These are phyloP conservation scores for Jaminaea rosea DNA, from an alignment of 1,284 basidiomycete genomes.

Conservation along the genomic window DNA sequence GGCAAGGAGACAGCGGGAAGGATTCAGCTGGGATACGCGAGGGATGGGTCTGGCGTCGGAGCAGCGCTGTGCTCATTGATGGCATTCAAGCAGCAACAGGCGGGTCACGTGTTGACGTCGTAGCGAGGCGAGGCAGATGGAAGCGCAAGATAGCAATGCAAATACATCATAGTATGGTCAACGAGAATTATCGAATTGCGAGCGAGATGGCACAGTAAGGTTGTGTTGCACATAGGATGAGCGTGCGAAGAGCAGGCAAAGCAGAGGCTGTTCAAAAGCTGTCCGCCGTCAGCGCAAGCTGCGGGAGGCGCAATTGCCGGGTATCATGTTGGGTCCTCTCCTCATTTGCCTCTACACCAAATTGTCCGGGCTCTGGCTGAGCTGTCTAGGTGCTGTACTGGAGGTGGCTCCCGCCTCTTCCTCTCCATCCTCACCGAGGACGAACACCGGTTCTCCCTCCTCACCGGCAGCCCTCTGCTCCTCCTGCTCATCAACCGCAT, in stretches of 20 bases:
- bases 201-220: background rate
- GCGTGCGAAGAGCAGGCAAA: background rate
- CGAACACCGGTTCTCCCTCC: conserved; percentile 14
- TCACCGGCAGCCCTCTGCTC: background rate
- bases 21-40: conserved; percentile 80
- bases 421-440: conserved; percentile 19
- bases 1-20: conserved; percentile 69
- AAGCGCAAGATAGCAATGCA: too few relatives aligned
- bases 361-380: background rate
- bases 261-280: too few relatives aligned
- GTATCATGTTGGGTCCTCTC: background rate
- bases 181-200: background rate
- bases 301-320: too few relatives aligned
- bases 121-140: too few relatives aligned
- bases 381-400: background rate
- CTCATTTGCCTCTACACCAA: background rate
- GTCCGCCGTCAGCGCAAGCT: too few relatives aligned
- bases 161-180: too few relatives aligned
- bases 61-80: conserved; percentile 11
- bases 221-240: background rate
- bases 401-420: background rate
- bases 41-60: conserved; percentile 93
- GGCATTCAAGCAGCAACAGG: conserved; percentile 6
- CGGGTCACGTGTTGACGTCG: background rate
- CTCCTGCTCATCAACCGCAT: conserved; percentile 2